Percentiles rank a stretch among this genome's conserved stretches.
Conservation (phyloP, 148 eudicot species). For the Amaranthus hypochondriacus region DNA sequence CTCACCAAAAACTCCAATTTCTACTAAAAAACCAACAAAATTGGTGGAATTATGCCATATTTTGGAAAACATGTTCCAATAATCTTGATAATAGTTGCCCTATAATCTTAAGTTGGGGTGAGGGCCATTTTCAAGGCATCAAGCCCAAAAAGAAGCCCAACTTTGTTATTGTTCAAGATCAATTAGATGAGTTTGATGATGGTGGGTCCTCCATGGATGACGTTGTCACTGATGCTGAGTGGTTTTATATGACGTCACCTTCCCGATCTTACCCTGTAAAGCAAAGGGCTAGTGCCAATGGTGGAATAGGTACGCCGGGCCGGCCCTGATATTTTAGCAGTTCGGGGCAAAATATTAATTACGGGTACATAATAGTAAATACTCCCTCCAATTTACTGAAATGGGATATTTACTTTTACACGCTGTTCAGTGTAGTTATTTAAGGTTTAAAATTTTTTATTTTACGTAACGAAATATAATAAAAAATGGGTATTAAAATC, state of each 20-base stretch:
- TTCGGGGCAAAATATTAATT: too few species aligned
- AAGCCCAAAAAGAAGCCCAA: slow-evolving; percentile 11
- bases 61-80: slow-evolving; percentile 45
- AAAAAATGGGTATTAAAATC: too few species aligned
- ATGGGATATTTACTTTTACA: too few species aligned
- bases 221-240: slow-evolving; percentile 44
- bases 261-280: slow-evolving; percentile 20
- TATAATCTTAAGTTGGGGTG: slow-evolving; percentile 49
- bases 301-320: background rate
- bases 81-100: slow-evolving; percentile 16
- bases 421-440: too few species aligned
- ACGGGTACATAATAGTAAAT: too few species aligned
- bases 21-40: slow-evolving; percentile 46
- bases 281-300: slow-evolving; percentile 28
- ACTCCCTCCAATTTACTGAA: too few species aligned
- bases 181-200: slow-evolving; percentile 6
- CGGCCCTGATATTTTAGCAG: too few species aligned
- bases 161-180: slow-evolving; percentile 7
- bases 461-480: too few species aligned
- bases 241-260: slow-evolving; percentile 72
- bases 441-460: too few species aligned
- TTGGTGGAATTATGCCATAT: slow-evolving; percentile 72
- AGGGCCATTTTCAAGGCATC: slow-evolving; percentile 63
- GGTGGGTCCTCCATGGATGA: slow-evolving; percentile 6
- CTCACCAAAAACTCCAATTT: slow-evolving; percentile 37